Evolutionary conservation across 2,329 filamentous ascomycete genomes (phyloP).

Genomic region (Phaeosphaeriaceae sp.): DNA sequence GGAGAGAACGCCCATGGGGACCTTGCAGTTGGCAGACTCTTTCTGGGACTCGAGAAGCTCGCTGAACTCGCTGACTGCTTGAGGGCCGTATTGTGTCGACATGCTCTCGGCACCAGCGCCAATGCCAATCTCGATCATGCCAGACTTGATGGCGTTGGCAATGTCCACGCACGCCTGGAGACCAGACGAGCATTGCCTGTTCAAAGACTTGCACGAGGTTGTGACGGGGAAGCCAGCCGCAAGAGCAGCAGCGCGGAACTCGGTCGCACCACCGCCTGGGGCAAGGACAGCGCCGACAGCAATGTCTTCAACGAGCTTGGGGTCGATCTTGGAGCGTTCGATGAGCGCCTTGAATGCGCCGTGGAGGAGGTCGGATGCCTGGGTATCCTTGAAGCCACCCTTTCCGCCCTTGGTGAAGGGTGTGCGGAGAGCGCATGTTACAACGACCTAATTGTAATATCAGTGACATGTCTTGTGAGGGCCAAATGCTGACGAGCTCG

Average conservation of each 20-base stretch:
- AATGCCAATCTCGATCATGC: constrained; percentile 95
- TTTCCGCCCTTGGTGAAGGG: constrained; percentile 92
- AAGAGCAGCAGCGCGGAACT: constrained; percentile 91
- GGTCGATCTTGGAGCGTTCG: constrained; percentile 86
- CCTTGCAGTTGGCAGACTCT: constrained; percentile 93
- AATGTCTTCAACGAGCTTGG: constrained; percentile 87
- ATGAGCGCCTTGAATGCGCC: constrained; percentile 84
- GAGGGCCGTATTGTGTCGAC: constrained; percentile 88
- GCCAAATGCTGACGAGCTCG: background rate
- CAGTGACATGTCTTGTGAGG: background rate
- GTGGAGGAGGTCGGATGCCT: constrained; percentile 82
- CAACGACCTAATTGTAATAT: constrained; percentile 66
- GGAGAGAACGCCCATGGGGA: constrained; percentile 92
- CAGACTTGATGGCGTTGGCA: constrained; percentile 86
- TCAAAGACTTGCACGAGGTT: constrained; percentile 84
- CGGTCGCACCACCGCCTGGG: constrained; percentile 92
- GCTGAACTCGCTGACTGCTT: constrained; percentile 90
- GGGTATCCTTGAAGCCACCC: constrained; percentile 94
- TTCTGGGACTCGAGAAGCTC: constrained; percentile 82
- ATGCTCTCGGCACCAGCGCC: constrained; percentile 97
- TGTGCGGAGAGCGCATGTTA: constrained; percentile 90
- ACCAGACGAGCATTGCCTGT: constrained; percentile 93
- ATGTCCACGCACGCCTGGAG: constrained; percentile 93
- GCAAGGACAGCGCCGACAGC: constrained; percentile 90
- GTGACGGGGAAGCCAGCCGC: constrained; percentile 89